Conservation (phyloP, 1,284 basidiomycete genomes). For the Thecaphora thlaspeos region DNA sequence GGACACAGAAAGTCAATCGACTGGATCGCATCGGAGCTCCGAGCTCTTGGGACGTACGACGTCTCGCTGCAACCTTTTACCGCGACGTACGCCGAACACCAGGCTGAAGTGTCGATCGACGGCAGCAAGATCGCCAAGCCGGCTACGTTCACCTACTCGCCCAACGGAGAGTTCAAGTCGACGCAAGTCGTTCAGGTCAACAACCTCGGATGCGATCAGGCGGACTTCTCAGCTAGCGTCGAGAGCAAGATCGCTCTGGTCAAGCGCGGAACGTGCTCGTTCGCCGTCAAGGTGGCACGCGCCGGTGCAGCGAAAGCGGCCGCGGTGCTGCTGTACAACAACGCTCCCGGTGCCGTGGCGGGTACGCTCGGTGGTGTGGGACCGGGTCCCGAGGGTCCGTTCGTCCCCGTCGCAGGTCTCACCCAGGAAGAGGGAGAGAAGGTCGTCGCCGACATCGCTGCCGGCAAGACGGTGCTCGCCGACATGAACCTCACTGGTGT, state of each 20-base stretch:
- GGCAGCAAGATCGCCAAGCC: conserved; percentile 6
- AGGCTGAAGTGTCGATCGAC: conserved; percentile 17
- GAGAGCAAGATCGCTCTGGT: conserved; percentile 24
- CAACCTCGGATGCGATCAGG: conserved; percentile 20
- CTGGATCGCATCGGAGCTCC: conserved; percentile 14
- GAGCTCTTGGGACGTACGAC: conserved; percentile 13
- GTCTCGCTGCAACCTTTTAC: conserved; percentile 27
- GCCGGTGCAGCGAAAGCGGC: conserved; percentile 20
- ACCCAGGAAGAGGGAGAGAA: conserved; percentile 8
- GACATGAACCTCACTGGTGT: conserved; percentile 17
- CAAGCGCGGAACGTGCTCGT: conserved; percentile 17
- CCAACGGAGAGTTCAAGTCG: conserved; percentile 18
- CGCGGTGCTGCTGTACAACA: conserved; percentile 23
- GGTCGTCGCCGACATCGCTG: conserved; percentile 9
- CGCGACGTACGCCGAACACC: conserved; percentile 21
- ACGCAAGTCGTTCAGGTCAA: conserved; percentile 13
- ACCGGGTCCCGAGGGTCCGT: conserved; percentile 15
- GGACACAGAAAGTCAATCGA: conserved; percentile 25
- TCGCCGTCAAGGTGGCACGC: conserved; percentile 15
- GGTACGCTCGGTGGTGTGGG: conserved; percentile 16
- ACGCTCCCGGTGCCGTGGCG: conserved; percentile 12
- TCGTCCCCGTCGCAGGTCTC: conserved; percentile 19
- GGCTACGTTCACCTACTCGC: conserved; percentile 19
- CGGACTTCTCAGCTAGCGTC: conserved; percentile 15
- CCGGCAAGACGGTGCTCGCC: conserved; percentile 16